A percentile compares a stretch with the other conserved stretches of the same genome.
Evolutionary conservation across 2,329 filamentous ascomycete species (phyloP).

Genomic region (Neoascochyta sp.): DNA sequence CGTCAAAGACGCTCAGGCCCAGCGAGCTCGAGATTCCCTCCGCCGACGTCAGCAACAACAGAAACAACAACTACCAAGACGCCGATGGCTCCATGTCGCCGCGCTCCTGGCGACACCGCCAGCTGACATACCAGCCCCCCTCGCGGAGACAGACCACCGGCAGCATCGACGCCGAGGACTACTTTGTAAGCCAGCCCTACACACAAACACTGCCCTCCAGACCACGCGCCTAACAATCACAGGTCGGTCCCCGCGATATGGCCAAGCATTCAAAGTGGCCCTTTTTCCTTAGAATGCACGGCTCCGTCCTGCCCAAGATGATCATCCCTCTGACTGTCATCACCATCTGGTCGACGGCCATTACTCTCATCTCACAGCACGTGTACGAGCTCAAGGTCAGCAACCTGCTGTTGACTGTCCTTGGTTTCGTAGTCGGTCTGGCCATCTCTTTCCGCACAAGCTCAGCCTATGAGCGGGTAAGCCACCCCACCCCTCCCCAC

Average conservation of each 20-base stretch:
- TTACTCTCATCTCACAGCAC: constrained; percentile 51
- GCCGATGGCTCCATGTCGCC: constrained; percentile 27
- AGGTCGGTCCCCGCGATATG: constrained; percentile 63
- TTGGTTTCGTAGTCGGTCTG: constrained; percentile 78
- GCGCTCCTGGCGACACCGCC: constrained; percentile 31
- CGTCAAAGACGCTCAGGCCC: constrained; percentile 29
- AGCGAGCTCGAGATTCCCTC: constrained; percentile 29
- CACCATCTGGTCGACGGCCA: constrained; percentile 61
- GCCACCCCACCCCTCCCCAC: too few species aligned
- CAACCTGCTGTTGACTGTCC: constrained; percentile 68
- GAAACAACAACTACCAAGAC: constrained; percentile 5
- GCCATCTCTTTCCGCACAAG: constrained; percentile 74
- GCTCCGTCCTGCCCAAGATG: constrained; percentile 70
- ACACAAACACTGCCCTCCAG: too few species aligned
- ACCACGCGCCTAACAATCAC: constrained; percentile 8
- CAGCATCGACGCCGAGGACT: constrained; percentile 52
- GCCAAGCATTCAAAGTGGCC: constrained; percentile 74
- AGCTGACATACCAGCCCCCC: constrained; percentile 24
- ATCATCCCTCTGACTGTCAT: constrained; percentile 64
- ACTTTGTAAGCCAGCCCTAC: constrained; percentile 57
- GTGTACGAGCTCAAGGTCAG: constrained; percentile 55
- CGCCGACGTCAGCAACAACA: constrained; percentile 12
- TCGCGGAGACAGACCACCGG: constrained; percentile 28
- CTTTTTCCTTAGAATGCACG: constrained; percentile 70
- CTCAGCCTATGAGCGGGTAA: constrained; percentile 74